These are phyloP conservation scores for Nothophoma quercina DNA, from an alignment of 2,329 filamentous ascomycete species.

Conservation along the genomic window DNA sequence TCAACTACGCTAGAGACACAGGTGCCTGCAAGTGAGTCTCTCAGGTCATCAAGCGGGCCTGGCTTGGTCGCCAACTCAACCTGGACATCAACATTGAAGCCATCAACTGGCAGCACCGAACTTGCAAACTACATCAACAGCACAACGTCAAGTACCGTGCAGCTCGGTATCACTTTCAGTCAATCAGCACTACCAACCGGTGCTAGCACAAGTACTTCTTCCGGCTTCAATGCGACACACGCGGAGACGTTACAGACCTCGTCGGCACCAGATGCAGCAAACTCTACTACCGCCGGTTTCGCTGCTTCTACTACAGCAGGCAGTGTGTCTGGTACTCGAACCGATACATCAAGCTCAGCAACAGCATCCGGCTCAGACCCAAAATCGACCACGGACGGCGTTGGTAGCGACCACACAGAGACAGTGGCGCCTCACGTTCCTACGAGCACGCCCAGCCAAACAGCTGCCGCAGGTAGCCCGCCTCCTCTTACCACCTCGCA, in stretches of 20 bases:
- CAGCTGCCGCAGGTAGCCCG: slow-evolving; percentile 17
- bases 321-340: background rate
- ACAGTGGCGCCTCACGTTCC: slow-evolving; percentile 10
- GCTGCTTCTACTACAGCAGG: background rate
- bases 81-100: background rate
- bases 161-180: slow-evolving; percentile 12
- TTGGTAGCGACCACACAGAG: background rate
- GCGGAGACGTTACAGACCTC: slow-evolving; percentile 6
- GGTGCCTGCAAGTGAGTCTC: slow-evolving; percentile 10
- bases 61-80: background rate
- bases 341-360: background rate
- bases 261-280: background rate
- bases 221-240: slow-evolving; percentile 2
- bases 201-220: too few species aligned
- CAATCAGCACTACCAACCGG: slow-evolving; percentile 5
- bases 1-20: background rate
- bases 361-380: background rate
- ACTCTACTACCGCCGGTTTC: background rate
- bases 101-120: background rate
- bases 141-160: background rate
- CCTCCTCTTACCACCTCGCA: slow-evolving; percentile 38
- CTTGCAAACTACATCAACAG: background rate
- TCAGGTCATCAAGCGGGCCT: background rate
- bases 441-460: slow-evolving; percentile 22
- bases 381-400: background rate